Conservation (phyloP, 1,284 basidiomycete genomes). For the Heliocybe sulcata region DNA sequence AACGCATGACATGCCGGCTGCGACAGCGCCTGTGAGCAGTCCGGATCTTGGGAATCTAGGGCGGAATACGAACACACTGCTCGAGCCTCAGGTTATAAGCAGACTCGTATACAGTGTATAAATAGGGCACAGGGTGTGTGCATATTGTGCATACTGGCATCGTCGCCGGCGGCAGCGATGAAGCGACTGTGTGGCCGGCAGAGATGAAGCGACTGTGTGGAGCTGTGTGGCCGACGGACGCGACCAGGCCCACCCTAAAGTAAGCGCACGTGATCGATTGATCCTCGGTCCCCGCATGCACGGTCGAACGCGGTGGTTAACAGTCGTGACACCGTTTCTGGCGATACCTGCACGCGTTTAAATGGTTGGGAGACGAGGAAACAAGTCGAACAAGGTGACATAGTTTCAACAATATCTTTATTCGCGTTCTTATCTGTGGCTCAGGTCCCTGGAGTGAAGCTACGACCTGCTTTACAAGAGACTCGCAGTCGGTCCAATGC, state of each 20-base stretch:
- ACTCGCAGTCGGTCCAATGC: not conserved
- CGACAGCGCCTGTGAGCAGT: constrained; percentile 5
- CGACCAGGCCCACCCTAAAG: not conserved
- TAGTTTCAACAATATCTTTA: not conserved
- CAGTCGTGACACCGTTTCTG: not conserved
- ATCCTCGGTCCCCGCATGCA: not conserved
- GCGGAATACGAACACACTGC: constrained; percentile 55
- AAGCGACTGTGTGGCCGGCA: not conserved
- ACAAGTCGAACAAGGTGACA: constrained; percentile 39
- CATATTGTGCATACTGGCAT: constrained; percentile 87
- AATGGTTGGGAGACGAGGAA: constrained; percentile 18
- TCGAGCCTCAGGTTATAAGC: constrained; percentile 76
- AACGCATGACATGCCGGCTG: constrained; percentile 54
- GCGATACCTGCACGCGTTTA: not conserved
- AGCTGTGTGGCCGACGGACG: not conserved
- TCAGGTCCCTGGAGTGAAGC: constrained; percentile 71
- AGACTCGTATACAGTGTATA: constrained; percentile 86
- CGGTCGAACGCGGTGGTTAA: not conserved
- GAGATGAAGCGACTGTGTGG: not conserved
- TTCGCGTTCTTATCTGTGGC: not conserved
- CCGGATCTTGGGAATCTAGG: constrained; percentile 8
- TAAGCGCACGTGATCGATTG: not conserved
- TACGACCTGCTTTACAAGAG: constrained; percentile 51
- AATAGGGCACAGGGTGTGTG: constrained; percentile 54
- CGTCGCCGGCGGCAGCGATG: not conserved